Conservation (phyloP, 2,329 filamentous ascomycete genomes). For the Aspergillus puulaauensis region DNA sequence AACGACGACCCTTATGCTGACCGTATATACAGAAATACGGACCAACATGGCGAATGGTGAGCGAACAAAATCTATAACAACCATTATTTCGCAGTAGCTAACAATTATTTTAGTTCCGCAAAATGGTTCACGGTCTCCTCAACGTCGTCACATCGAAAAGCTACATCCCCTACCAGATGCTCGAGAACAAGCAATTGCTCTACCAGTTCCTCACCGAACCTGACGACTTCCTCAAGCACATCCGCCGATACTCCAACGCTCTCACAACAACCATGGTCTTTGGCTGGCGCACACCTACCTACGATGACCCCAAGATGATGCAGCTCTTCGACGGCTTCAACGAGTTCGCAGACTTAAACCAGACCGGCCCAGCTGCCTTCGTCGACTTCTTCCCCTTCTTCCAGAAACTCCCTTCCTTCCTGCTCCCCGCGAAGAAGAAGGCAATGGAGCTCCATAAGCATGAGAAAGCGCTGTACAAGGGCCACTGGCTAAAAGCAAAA, state of each 20-base stretch:
- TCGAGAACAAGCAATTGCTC: constrained; percentile 57
- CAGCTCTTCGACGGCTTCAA: constrained; percentile 41
- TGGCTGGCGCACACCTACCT: constrained; percentile 44
- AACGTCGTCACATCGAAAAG: constrained; percentile 47
- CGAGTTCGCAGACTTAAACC: constrained; percentile 44
- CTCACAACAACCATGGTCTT: constrained; percentile 53
- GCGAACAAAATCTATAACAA: not conserved
- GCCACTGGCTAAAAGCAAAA: constrained; percentile 45
- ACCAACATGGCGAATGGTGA: not conserved
- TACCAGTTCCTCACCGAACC: constrained; percentile 48
- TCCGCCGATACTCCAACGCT: constrained; percentile 51
- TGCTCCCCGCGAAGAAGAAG: constrained; percentile 36
- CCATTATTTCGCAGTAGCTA: not conserved
- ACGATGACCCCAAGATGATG: constrained; percentile 44
- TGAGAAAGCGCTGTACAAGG: constrained; percentile 45
- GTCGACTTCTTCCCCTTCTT: constrained; percentile 50
- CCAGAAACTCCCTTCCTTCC: constrained; percentile 45
- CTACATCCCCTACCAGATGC: constrained; percentile 57
- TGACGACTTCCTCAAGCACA: constrained; percentile 43
- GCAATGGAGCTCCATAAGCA: constrained; percentile 45
- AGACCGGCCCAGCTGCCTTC: constrained; percentile 43
- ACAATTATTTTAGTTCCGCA: constrained; percentile 21
- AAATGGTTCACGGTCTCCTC: constrained; percentile 47
- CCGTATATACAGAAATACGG: not conserved
- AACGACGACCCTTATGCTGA: not conserved